Conservation (phyloP, 2,329 filamentous ascomycete species). For the Aspergillus oerlinghausenensis region DNA sequence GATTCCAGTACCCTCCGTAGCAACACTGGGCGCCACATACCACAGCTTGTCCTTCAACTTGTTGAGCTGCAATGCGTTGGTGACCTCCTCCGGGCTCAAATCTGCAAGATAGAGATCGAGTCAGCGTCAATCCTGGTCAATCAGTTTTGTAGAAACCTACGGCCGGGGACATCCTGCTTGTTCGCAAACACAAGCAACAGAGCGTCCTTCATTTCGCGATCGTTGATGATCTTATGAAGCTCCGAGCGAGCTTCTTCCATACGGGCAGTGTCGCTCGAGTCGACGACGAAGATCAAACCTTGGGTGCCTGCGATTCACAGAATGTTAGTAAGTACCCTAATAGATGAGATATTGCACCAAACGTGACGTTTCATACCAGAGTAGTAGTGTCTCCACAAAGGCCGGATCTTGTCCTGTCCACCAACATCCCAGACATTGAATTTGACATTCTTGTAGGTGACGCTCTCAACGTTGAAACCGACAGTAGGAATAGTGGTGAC, state of each 20-base stretch:
- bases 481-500: slow-evolving; percentile 98
- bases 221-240: slow-evolving; percentile 94
- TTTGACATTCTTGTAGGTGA: slow-evolving; percentile 99
- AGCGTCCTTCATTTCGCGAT: slow-evolving; percentile 95
- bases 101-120: slow-evolving; percentile 46
- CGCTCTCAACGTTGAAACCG: slow-evolving; percentile 98
- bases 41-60: slow-evolving; percentile 79
- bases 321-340: not conserved
- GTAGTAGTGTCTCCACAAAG: slow-evolving; percentile 97
- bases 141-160: slow-evolving; percentile 43
- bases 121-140: slow-evolving; percentile 10
- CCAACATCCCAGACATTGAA: slow-evolving; percentile 99
- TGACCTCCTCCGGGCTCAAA: slow-evolving; percentile 75
- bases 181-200: slow-evolving; percentile 94
- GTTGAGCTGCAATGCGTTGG: slow-evolving; percentile 68
- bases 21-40: slow-evolving; percentile 80
- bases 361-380: slow-evolving; percentile 50
- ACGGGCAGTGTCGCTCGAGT: slow-evolving; percentile 85
- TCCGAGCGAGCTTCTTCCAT: slow-evolving; percentile 92
- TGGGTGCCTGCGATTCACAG: slow-evolving; percentile 65
- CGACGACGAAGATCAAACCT: slow-evolving; percentile 97
- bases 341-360: not conserved
- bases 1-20: slow-evolving; percentile 74
- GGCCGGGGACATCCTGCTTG: slow-evolving; percentile 90
- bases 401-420: slow-evolving; percentile 97